Conservation (phyloP, 2,329 filamentous ascomycete genomes). For the Alternaria longipes region DNA sequence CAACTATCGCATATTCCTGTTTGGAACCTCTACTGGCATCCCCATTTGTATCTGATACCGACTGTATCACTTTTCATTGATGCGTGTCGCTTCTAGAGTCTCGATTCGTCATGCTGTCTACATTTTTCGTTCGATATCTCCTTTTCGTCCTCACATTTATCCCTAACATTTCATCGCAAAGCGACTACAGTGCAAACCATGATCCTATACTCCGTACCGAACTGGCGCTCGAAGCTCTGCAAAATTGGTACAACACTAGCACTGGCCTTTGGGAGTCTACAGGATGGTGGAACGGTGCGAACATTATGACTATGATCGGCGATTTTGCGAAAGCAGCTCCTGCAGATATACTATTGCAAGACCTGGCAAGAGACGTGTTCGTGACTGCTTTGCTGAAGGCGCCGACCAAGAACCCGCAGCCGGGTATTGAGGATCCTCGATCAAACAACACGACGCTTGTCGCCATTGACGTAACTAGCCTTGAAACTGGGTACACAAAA, state of each 20-base stretch:
- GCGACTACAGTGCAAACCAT: slow-evolving; percentile 17
- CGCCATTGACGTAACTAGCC: slow-evolving; percentile 9
- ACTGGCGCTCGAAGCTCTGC: slow-evolving; percentile 58
- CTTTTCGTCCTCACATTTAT: slow-evolving; percentile 24
- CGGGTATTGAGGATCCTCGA: slow-evolving; percentile 30
- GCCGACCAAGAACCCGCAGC: slow-evolving; percentile 43
- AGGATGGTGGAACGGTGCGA: slow-evolving; percentile 80
- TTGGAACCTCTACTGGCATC: too few relatives aligned
- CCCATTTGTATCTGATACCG: too few relatives aligned
- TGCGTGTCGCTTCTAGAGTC: not conserved
- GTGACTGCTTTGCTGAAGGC: slow-evolving; percentile 54
- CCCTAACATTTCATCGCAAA: slow-evolving; percentile 36
- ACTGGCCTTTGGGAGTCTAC: slow-evolving; percentile 71
- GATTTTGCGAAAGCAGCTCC: slow-evolving; percentile 57
- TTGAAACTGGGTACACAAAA: slow-evolving; percentile 35
- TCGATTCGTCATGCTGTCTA: slow-evolving; percentile 27
- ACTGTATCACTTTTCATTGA: too few relatives aligned
- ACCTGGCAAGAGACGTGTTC: slow-evolving; percentile 54
- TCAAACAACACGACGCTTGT: slow-evolving; percentile 9
- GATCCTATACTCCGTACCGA: slow-evolving; percentile 37
- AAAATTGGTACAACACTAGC: slow-evolving; percentile 67
- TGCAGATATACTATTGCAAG: slow-evolving; percentile 41
- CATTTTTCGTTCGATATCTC: slow-evolving; percentile 19
- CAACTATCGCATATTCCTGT: not conserved
- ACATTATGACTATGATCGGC: slow-evolving; percentile 69